Base-by-base conservation (phyloP, 306 rosid species). In the Luffa acutangula region DNA sequence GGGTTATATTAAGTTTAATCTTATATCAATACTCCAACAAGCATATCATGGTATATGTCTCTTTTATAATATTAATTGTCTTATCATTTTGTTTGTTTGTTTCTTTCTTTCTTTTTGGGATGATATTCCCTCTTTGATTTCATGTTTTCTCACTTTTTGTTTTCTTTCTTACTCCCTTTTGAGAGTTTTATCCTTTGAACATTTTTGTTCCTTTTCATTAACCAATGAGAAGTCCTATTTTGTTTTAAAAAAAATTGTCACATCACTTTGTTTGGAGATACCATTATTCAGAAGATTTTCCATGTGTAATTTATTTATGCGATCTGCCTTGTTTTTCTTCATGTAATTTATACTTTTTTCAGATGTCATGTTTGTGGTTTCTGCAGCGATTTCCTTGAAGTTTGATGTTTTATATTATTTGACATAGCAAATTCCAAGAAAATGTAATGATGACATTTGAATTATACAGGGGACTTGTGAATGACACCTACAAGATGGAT, bases 401-500 rank as follows among this genome's bases (percentile, higher is more conserved):
- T 36, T 65, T 65, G 48, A 65, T 13, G 2, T 65, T 64, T 65
- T 65, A 9, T 65, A 15, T 34, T 12, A 18, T 65, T 37, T 65
- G 37, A 37, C 69, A 34, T 39, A 37, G 20, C 42, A 37, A 65
- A 34, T 34, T 65, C 37, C 25, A 13, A 65, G 45, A 65, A 65
- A 81, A 80, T 48, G 62, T 75, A 75, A 39, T 62, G 14, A 42
- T 74, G 41, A 42, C 65, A 42, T 77, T 79, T 65, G 41, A 80
- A 81, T 73, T 60, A 36, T 39, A 39, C 86, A 94, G 97, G 98
- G 98, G 98, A 52, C 70, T 94, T 77, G 86, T 94, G 79, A 94
- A 94, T 80, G 98, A 92, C 82, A 94, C 97, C 17, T 94, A 94
- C 95, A 94, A 86, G 93, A 92, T 92, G 97, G 98, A 94, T 84